Base-by-base conservation (phyloP, 352 stramenopile species). In the Phytophthora lateralis region DNA sequence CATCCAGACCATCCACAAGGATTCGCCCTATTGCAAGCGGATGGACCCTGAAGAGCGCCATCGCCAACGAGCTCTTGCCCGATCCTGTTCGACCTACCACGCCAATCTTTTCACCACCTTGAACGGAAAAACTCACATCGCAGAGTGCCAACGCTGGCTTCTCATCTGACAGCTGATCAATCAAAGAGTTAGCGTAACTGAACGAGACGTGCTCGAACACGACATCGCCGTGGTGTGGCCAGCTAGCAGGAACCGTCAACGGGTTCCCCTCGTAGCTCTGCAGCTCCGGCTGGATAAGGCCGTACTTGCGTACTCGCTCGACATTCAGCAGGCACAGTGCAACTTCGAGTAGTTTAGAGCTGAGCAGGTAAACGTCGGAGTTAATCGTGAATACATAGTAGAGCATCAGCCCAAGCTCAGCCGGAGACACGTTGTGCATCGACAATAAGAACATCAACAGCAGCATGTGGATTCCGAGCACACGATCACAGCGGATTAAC, bases 1-100 rank as follows among this genome's bases (percentile, higher is more conserved):
- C 85, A 69, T 98, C 87, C 6, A 97, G 72, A 0, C 82, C 90
- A 73, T 98, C 95, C 32, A 98, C 91, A 8, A 83, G 34, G 68
- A 98, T 93, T 7, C 75, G 75, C 0, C 93, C 93, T 42, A 48
- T 54, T 35, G 66, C 44, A 6, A 72, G 30, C 8, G 67, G 32
- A 6, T 77, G 65, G 14, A 90, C 74, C 14, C 80, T 70, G 41
- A 89, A 83, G 17, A 90, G 43, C 17, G 76, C 78, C 66, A 82
- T 82, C 35, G 80, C 73, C 14, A 90, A 42, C 17, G 73, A 83
- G 35, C 70, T 89, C 53, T 90, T 89, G 6, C 80, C 80, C 0
- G 78, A 77, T 7, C 78, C 78, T 10, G 79, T 90, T n/a, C 80
- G 77, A 5, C 71, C 85, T 45, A 81, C 76, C 11, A 90, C 77